Conservation (phyloP, 305 asterid genomes). For the Petunia hybrid region DNA sequence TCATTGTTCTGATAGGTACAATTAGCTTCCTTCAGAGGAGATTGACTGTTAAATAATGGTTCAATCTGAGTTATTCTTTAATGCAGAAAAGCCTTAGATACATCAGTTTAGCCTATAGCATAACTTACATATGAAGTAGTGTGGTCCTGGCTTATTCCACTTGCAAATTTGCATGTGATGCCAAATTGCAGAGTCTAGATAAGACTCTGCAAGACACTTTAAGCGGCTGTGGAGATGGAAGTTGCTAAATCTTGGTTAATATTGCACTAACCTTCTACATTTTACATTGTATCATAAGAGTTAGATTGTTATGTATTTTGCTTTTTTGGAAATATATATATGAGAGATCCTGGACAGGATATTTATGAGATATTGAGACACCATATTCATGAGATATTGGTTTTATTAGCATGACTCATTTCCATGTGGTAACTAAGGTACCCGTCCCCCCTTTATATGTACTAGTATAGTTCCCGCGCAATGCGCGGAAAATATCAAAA, state of each 20-base stretch:
- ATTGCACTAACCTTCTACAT: neutral
- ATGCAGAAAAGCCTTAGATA: no score
- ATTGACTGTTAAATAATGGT: neutral
- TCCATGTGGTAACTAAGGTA: slow-evolving; percentile 92
- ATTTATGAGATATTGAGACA: slow-evolving; percentile 85
- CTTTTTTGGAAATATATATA: neutral
- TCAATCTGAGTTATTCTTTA: neutral
- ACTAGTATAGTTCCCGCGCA: no score
- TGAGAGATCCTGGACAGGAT: no score
- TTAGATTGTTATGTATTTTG: neutral
- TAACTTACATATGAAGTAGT: neutral
- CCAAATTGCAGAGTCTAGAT: neutral
- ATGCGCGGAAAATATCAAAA: no score
- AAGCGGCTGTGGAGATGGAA: neutral
- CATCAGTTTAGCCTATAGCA: neutral
- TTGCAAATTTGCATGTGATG: neutral
- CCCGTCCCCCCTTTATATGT: no score
- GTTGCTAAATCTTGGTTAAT: neutral
- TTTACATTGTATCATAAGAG: neutral
- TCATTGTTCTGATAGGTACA: neutral
- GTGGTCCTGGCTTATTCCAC: neutral
- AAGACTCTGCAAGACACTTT: slow-evolving; percentile 85
- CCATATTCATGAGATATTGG: slow-evolving; percentile 92
- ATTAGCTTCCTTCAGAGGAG: neutral
- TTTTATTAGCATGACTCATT: slow-evolving; percentile 83